These are phyloP conservation scores for Cercospora citrullina DNA, from an alignment of 2,329 filamentous ascomycete genomes.

Conservation along the genomic window DNA sequence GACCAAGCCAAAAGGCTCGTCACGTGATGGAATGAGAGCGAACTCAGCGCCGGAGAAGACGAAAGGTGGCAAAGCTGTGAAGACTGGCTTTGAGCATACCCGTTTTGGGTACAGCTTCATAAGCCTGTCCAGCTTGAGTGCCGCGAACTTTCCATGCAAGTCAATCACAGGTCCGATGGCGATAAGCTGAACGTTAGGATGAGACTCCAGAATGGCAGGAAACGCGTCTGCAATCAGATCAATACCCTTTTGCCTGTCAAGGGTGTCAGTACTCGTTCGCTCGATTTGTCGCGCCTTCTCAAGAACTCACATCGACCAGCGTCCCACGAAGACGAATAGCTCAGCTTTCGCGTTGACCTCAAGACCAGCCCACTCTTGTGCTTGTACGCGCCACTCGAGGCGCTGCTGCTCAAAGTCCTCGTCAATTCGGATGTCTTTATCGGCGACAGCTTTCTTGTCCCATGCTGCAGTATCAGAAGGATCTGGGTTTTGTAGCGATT, in stretches of 20 bases:
- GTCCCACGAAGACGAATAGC: slow-evolving; percentile 65
- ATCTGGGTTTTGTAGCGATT: slow-evolving; percentile 64
- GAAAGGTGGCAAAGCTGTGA: slow-evolving; percentile 62
- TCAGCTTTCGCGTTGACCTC: slow-evolving; percentile 61
- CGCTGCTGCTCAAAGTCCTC: slow-evolving; percentile 54
- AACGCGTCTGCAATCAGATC: slow-evolving; percentile 68
- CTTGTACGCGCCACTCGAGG: slow-evolving; percentile 56
- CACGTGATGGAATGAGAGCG: slow-evolving; percentile 64
- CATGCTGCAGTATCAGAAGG: slow-evolving; percentile 62
- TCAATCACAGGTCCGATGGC: slow-evolving; percentile 65
- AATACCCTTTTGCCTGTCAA: slow-evolving; percentile 58
- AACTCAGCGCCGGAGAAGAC: slow-evolving; percentile 67
- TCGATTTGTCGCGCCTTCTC: background rate
- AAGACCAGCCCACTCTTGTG: slow-evolving; percentile 67
- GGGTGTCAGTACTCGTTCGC: background rate
- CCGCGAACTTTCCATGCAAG: slow-evolving; percentile 66
- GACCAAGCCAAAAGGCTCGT: slow-evolving; percentile 67
- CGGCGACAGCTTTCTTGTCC: slow-evolving; percentile 53
- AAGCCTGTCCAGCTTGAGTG: slow-evolving; percentile 61
- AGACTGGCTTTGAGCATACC: slow-evolving; percentile 65
- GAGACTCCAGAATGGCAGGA: slow-evolving; percentile 59
- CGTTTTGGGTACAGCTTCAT: slow-evolving; percentile 64
- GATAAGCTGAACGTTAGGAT: slow-evolving; percentile 61
- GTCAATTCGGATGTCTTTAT: slow-evolving; percentile 54
- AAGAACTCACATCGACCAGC: slow-evolving; percentile 56